phyloP scores from a whole-genome alignment of 1,139 yeast genomes.

The Pichia sp. region DNA sequence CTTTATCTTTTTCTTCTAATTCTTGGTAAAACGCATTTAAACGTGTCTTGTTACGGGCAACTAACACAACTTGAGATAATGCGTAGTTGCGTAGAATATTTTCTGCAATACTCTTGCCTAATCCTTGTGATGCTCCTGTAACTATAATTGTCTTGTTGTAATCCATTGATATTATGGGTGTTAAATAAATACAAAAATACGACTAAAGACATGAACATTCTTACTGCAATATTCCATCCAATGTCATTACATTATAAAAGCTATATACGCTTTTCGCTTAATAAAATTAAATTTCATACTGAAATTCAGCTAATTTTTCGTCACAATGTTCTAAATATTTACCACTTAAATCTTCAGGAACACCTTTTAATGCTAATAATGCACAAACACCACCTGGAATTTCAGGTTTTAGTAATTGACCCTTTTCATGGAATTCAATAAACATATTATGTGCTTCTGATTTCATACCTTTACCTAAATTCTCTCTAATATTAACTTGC shows the following conservation, averaged over 20 bases:
- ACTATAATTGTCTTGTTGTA: conserved; percentile 35
- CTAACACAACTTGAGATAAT: conserved; percentile 52
- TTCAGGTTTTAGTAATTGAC: conserved; percentile 54
- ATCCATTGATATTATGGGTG: background rate
- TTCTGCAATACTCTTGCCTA: conserved; percentile 68
- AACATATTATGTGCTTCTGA: conserved; percentile 52
- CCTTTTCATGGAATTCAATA: conserved; percentile 49
- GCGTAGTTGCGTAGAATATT: conserved; percentile 36
- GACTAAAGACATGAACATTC: no score
- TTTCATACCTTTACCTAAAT: conserved; percentile 52
- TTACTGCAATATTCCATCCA: no score
- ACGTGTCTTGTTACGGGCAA: conserved; percentile 58
- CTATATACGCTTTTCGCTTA: no score
- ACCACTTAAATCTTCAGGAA: conserved; percentile 53
- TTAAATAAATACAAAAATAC: background rate
- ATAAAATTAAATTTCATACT: background rate
- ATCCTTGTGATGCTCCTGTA: conserved; percentile 76
- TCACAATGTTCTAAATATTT: conserved; percentile 57
- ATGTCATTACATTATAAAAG: no score
- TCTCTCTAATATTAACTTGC: conserved; percentile 72
- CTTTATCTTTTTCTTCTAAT: conserved; percentile 36
- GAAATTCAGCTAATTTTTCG: conserved; percentile 22
- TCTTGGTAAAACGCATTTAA: conserved; percentile 39
- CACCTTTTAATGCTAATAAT: conserved; percentile 54
- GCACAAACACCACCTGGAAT: conserved; percentile 68